A percentile compares a stretch with the other conserved stretches of the same genome.
Evolutionary conservation across 2,329 filamentous ascomycete species (phyloP).

Genomic region (Chrysoporthe cubensis): DNA sequence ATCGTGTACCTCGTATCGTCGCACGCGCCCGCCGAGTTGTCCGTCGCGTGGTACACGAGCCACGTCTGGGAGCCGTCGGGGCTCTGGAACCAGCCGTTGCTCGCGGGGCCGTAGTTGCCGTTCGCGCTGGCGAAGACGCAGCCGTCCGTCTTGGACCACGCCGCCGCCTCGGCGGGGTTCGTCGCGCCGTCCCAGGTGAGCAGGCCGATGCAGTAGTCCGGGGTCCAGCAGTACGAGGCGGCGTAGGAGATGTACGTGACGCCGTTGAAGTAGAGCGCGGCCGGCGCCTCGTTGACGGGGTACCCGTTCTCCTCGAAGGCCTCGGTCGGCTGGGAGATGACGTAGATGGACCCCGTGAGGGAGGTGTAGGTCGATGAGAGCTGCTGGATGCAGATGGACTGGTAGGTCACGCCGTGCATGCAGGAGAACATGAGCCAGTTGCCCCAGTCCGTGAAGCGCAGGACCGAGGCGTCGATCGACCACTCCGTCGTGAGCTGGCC

Average conservation of each 20-base stretch:
- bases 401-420: slow-evolving; percentile 45
- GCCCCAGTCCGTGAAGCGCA: slow-evolving; percentile 49
- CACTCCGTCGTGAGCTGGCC: slow-evolving; percentile 52
- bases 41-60: slow-evolving; percentile 61
- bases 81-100: slow-evolving; percentile 62
- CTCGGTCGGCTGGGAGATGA: slow-evolving; percentile 55
- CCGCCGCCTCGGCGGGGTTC: slow-evolving; percentile 47
- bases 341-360: slow-evolving; percentile 47
- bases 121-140: slow-evolving; percentile 57
- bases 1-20: slow-evolving; percentile 58
- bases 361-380: slow-evolving; percentile 45
- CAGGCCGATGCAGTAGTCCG: slow-evolving; percentile 56
- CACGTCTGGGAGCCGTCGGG: slow-evolving; percentile 58
- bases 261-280: slow-evolving; percentile 56
- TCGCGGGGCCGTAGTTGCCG: slow-evolving; percentile 60
- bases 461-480: slow-evolving; percentile 58
- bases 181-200: slow-evolving; percentile 56
- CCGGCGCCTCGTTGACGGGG: slow-evolving; percentile 60
- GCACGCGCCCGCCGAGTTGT: slow-evolving; percentile 52
- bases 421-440: slow-evolving; percentile 62
- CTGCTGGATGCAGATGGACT: slow-evolving; percentile 45
- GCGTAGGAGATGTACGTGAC: slow-evolving; percentile 58
- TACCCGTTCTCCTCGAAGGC: slow-evolving; percentile 54
- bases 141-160: slow-evolving; percentile 56
- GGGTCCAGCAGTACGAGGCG: slow-evolving; percentile 60